A percentile compares a stretch with the other conserved stretches of the same genome.
phyloP scores from a whole-genome alignment of 805 yeast species.

The Myxozyma sirexii region DNA sequence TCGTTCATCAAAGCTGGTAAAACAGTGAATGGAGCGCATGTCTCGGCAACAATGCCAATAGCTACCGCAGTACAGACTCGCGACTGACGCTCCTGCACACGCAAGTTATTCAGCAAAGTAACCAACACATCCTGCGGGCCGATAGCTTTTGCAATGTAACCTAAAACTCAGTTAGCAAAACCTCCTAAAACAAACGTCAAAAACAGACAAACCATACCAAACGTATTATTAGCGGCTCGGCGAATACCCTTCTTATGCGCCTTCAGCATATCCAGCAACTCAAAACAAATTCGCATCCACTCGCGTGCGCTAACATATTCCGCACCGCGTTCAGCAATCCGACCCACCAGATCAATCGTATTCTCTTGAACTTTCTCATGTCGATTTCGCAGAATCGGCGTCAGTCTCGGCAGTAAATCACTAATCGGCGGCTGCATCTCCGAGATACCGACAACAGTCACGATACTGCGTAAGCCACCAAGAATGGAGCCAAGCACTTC shows the following conservation, averaged over 20 bases:
- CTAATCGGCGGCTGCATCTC: constrained; percentile 77
- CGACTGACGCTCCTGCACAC: constrained; percentile 93
- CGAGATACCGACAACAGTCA: constrained; percentile 60
- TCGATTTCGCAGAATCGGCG: constrained; percentile 87
- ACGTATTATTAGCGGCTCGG: constrained; percentile 83
- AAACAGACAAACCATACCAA: constrained; percentile 58
- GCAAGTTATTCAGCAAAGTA: constrained; percentile 76
- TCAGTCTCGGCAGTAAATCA: constrained; percentile 81
- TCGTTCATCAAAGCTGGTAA: constrained; percentile 95
- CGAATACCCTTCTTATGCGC: constrained; percentile 76
- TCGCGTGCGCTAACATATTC: constrained; percentile 87
- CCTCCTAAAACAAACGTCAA: neutral
- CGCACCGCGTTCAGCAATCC: constrained; percentile 76
- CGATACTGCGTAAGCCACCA: constrained; percentile 66
- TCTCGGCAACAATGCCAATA: constrained; percentile 92
- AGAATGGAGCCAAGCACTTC: constrained; percentile 88
- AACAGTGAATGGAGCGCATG: constrained; percentile 90
- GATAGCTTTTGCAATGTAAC: constrained; percentile 78
- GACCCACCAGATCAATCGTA: constrained; percentile 76
- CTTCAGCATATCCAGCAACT: constrained; percentile 83
- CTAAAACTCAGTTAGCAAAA: constrained; percentile 1
- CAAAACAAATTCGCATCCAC: constrained; percentile 97
- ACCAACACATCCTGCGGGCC: constrained; percentile 96
- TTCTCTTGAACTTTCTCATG: constrained; percentile 90
- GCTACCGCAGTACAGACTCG: constrained; percentile 98